Base-by-base conservation (phyloP, 2,329 filamentous ascomycete genomes). In the Diaporthe sp. region DNA sequence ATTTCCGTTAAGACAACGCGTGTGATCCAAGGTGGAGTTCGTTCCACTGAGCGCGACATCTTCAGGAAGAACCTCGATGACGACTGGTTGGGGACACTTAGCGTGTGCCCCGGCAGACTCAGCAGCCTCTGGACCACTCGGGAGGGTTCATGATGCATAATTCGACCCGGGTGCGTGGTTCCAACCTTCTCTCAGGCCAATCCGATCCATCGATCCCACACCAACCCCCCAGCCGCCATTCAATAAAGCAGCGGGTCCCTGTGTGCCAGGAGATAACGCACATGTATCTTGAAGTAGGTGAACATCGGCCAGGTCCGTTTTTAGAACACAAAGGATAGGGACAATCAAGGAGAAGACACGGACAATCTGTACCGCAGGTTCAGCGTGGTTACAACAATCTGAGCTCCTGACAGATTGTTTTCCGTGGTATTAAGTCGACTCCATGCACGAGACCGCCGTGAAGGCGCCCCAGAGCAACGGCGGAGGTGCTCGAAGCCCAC, bases 121-220 rank as follows among this genome's bases (percentile, higher is more conserved):
- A 53, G 65, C 46, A 53, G 22, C 65, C 34, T 53, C 12, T 69
- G 65, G 34, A 17, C 65, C 65, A 55, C 46, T 69, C 49, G 49
- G 65, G 65, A 69, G 65, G 65, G 65, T 69, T 69, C 34, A 69
- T 53, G 49, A 69, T 69, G 65, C 65, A 55, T 69, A 55, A 39
- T 34, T 55, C 34, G 65, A 69, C 65, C 65, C 65, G 65, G 22
- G 42, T 42, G 42, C 34, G 65, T 69, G 65, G 65, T 69, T 69
- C 65, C 31, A 69, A 53, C 65, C 65, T 69, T 69, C 49, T 17
- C 65, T 55, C 65, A 69, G 49, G 65, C 65, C 65, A 69, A 69
- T 69, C 65, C 65, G 65, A 17, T 55, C 9, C 49, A 42, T 25
- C 37, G 46, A 55, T 55, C 28, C n/a, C 65, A 13, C 65, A 28